Evolutionary conservation across 495 filamentous ascomycete species (phyloP).

Genomic region (Filosporella fistucella): DNA sequence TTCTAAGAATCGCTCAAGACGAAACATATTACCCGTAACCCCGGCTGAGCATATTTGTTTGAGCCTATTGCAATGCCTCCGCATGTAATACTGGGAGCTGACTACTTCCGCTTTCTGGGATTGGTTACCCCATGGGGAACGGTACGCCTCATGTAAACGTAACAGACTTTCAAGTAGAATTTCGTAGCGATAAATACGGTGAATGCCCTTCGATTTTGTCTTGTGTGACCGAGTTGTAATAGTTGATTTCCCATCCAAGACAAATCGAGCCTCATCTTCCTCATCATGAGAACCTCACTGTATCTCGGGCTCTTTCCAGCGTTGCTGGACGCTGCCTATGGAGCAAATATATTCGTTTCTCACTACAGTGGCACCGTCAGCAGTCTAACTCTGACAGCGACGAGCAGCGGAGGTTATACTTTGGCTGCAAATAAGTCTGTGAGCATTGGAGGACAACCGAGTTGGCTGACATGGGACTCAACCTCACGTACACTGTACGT

Average conservation of each 20-base stretch:
- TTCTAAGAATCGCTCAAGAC: not conserved
- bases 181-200: no score
- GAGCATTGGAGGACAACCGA: constrained; percentile 15
- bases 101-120: not conserved
- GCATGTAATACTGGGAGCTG: not conserved
- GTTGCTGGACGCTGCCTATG: not conserved
- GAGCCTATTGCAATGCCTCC: not conserved
- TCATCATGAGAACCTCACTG: not conserved
- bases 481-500: constrained; percentile 6
- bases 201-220: no score
- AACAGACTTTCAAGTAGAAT: no score
- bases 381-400: constrained; percentile 11
- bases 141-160: not conserved
- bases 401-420: constrained; percentile 3
- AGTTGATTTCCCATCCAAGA: no score
- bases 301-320: not conserved
- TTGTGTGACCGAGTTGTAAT: no score
- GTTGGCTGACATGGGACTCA: constrained; percentile 17
- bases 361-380: constrained; percentile 15
- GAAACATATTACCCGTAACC: not conserved
- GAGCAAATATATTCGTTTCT: constrained; percentile 15
- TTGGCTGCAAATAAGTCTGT: constrained; percentile 4
- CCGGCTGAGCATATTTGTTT: not conserved
- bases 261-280: no score
- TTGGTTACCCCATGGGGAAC: not conserved